Evolutionary conservation across 176 grass and related monocot species (phyloP), one percentile per base, ranked within the genome.

Genomic region (Carex parvula): DNA sequence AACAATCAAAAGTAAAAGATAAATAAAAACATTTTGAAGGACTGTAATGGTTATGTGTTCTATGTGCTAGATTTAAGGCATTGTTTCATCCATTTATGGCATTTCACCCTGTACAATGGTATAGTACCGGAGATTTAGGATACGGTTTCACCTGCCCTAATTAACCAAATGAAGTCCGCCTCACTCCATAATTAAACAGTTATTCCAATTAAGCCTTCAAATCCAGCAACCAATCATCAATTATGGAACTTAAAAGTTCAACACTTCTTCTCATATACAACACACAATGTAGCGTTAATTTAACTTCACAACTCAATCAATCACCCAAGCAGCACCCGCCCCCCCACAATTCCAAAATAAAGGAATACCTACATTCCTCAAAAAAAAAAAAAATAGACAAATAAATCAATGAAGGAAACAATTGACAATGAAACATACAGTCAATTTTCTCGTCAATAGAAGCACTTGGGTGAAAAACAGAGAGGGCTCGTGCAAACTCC

Each of bases 401-500:
- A 50, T 22, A 52, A 48, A 73, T 52, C 14, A 67, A 70, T 69
- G 62, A 78, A 60, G 67, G 6, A 44, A 16, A 30, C 54, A 76
- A 10, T 70, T 78, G 66, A 90, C 62, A 30, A 21, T 16, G 33
- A 41, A 79, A 86, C 95, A 90, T 91, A 98, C 93, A 98, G 21
- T 95, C 86, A 75, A 95, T 98, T 82, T 98, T 95, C 60, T 95
- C 85, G 7, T 95, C 93, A 22, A 78, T 78, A 85, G 89, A 77
- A 83, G 96, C 96, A 95, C 81, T 95, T 80, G 96, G 96, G 89
- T 98, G 96, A 89, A 98, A 98, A 88, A 95, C 96, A 41, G 96
- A 95, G 37, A 95, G 87, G 1, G 96, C 96, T 54, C 91, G 89
- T 44, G 96, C 96, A 84, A 98, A 98, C 81, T 98, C 96, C 64